A percentile compares a stretch with the other conserved stretches of the same genome.
phyloP scores from a whole-genome alignment of 2,329 filamentous ascomycete species.

The Coniosporium tulheliwenetii region DNA sequence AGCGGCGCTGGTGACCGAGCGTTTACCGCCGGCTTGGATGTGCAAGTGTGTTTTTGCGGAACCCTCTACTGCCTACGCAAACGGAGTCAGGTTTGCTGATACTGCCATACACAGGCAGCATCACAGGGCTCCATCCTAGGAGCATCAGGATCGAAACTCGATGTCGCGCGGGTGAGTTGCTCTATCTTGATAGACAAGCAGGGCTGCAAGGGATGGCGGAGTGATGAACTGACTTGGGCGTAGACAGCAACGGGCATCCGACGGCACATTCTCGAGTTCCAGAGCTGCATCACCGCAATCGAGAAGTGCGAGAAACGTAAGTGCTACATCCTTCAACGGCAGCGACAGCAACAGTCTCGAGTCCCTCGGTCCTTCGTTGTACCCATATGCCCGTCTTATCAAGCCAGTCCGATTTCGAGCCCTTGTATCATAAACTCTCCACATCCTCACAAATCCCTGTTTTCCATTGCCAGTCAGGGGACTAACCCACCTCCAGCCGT shows the following conservation, averaged over 20 bases:
- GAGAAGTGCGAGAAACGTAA: slow-evolving; percentile 73
- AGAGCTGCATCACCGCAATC: slow-evolving; percentile 57
- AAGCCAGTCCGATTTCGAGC: too few relatives aligned
- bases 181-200: not conserved
- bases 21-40: slow-evolving; percentile 77
- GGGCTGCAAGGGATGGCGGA: too few relatives aligned
- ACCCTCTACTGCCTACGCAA: not conserved
- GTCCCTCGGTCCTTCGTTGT: too few relatives aligned
- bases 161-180: slow-evolving; percentile 4
- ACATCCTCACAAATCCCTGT: not conserved
- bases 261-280: slow-evolving; percentile 62
- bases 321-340: too few relatives aligned
- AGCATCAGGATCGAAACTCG: slow-evolving; percentile 1
- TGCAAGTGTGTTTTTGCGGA: slow-evolving; percentile 22
- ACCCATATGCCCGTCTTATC: too few relatives aligned
- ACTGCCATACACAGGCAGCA: slow-evolving; percentile 1
- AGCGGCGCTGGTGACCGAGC: slow-evolving; percentile 69
- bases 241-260: slow-evolving; percentile 31
- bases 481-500: slow-evolving; percentile 42
- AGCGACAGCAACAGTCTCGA: too few relatives aligned
- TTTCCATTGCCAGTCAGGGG: too few relatives aligned
- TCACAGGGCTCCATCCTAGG: slow-evolving; percentile 1
- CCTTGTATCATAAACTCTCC: too few relatives aligned
- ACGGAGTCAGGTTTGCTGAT: too few relatives aligned
- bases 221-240: too few relatives aligned